phyloP scores from a whole-genome alignment of 106 monocot species.

The Dendrobium huoshanense region DNA sequence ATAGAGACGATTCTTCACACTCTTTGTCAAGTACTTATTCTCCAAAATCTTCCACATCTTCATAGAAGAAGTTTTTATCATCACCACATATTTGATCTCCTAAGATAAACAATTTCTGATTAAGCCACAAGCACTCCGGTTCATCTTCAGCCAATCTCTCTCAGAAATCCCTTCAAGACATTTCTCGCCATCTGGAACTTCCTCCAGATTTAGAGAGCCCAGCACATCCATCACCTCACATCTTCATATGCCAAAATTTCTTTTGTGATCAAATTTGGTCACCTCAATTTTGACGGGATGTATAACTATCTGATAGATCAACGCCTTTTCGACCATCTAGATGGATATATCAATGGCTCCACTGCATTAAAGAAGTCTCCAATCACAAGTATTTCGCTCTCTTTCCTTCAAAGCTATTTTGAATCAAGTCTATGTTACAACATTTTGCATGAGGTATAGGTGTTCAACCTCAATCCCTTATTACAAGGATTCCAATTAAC shows the following conservation, averaged over 20 bases:
- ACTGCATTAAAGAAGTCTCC: too few relatives aligned
- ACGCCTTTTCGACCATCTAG: too few relatives aligned
- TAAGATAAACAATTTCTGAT: not conserved
- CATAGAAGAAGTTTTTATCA: not conserved
- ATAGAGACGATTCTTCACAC: not conserved
- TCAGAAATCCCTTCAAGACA: not conserved
- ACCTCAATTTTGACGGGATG: not conserved
- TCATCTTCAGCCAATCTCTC: not conserved
- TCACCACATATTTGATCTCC: not conserved
- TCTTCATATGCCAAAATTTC: not conserved
- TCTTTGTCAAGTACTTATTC: not conserved
- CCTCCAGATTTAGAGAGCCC: not conserved
- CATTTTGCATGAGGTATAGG: too few relatives aligned
- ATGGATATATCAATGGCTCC: too few relatives aligned
- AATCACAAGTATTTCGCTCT: too few relatives aligned
- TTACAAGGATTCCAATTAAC: too few relatives aligned
- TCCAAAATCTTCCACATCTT: not conserved
- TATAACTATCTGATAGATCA: not conserved
- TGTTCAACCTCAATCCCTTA: too few relatives aligned
- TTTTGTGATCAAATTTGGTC: not conserved
- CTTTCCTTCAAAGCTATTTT: too few relatives aligned
- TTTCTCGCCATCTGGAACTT: not conserved
- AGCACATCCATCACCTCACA: not conserved
- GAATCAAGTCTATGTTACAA: too few relatives aligned
- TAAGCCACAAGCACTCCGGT: not conserved